Percentiles rank a stretch among this genome's conserved stretches.
Evolutionary conservation across 2,329 filamentous ascomycete genomes (phyloP).

Genomic region (Parastagonospora nodorum): DNA sequence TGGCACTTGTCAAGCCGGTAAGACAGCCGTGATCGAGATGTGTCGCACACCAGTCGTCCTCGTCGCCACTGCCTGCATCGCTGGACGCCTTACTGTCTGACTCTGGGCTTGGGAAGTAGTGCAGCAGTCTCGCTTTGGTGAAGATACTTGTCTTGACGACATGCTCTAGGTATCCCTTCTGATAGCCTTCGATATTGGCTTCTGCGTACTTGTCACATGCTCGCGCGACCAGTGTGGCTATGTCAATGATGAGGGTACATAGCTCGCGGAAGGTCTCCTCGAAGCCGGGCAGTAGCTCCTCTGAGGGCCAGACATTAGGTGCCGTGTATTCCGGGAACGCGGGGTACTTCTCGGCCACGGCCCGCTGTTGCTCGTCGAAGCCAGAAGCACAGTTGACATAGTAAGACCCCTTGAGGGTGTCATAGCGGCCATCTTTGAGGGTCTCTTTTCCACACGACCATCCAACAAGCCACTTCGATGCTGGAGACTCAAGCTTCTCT

Average conservation of each 20-base stretch:
- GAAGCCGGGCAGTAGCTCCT: slow-evolving; percentile 75
- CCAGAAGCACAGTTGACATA: slow-evolving; percentile 75
- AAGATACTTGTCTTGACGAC: slow-evolving; percentile 85
- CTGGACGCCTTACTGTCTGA: slow-evolving; percentile 19
- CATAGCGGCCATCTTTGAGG: slow-evolving; percentile 75
- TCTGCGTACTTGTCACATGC: slow-evolving; percentile 87
- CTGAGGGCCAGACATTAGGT: slow-evolving; percentile 84
- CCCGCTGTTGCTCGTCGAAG: slow-evolving; percentile 67
- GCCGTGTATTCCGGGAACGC: slow-evolving; percentile 87
- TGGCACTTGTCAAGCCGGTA: slow-evolving; percentile 90
- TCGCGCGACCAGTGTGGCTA: slow-evolving; percentile 83
- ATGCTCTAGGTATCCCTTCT: slow-evolving; percentile 77
- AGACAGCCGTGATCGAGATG: slow-evolving; percentile 92
- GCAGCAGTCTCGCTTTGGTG: slow-evolving; percentile 87
- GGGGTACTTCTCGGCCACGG: slow-evolving; percentile 55
- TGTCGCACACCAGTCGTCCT: slow-evolving; percentile 94
- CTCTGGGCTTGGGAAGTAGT: slow-evolving; percentile 76
- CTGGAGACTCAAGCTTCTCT: slow-evolving; percentile 55
- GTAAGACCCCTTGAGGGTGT: slow-evolving; percentile 81
- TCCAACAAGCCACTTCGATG: slow-evolving; percentile 66
- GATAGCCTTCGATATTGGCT: slow-evolving; percentile 77
- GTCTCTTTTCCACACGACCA: slow-evolving; percentile 86
- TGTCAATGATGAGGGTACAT: slow-evolving; percentile 85
- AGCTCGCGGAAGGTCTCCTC: slow-evolving; percentile 72
- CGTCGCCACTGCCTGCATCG: slow-evolving; percentile 46